Evolutionary conservation across 441 rosid genomes (phyloP), one percentile per base, ranked within the genome.

Genomic region (Sinapis alba): DNA sequence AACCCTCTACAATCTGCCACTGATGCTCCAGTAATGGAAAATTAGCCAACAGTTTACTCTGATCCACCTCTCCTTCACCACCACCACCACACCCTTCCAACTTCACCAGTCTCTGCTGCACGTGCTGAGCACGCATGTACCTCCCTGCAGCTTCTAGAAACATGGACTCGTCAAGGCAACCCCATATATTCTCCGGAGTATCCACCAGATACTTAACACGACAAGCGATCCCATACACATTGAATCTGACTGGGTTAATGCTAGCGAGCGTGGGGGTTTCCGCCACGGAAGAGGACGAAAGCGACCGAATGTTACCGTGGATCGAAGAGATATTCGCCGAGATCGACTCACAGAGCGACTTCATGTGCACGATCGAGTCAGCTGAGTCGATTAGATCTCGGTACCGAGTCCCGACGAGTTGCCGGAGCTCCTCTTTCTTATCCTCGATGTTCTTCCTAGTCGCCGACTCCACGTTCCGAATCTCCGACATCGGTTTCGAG

Each of bases 101-200:
- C 76, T 58, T 74, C 7, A 82, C 69, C 60, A 87, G 72, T 66
- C 81, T 83, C 69, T 69, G 76, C 71, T 95, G 96, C 38, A 95
- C 99, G 74, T 90, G 96, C 86, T 90, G 89, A 51, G 98, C 97
- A 71, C 97, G 97, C 68, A 85, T 78, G 74, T 90, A 92, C 84
- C 99, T 83, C n/a, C 87, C 87, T 0, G 98, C 97, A 13, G 98
- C 93, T 69, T 95, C 98, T 26, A 95, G 76, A 74, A 92, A 91
- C 96, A 92, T 92, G 5, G 87, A 93, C 82, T 91, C 99, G 47
- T 96, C 99, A 51, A 96, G 87, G 83, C 98, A 93, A 1, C 98
- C 98, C 99, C 99, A 93, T 19, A 93, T 96, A 68, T 93, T 96
- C 86, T 96, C 99, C 10, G 98, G 98, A 11, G 99, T 89, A 80